Conservation (phyloP, 495 filamentous ascomycete species). For the Copromyces sp. region DNA sequence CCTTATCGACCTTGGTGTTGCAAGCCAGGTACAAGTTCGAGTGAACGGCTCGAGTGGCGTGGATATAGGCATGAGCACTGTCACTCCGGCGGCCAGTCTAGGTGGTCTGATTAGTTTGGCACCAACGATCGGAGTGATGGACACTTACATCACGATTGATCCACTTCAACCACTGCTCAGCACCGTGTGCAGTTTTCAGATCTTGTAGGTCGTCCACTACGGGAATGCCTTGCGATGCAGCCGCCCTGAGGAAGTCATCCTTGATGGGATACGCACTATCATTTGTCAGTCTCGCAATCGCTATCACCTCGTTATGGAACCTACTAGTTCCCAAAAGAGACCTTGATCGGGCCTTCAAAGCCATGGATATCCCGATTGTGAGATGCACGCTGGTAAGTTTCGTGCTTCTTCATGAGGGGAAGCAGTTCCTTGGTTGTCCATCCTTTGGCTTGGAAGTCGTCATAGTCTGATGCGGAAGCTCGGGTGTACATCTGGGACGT, state of each 20-base stretch:
- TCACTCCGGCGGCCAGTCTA: constrained; percentile 60
- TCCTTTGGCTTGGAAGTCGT: constrained; percentile 73
- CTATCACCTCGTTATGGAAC: constrained; percentile 4
- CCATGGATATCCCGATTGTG: constrained; percentile 71
- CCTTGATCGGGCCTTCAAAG: constrained; percentile 75
- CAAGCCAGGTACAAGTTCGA: constrained; percentile 64
- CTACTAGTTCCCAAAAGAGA: constrained; percentile 68
- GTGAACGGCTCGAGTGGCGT: constrained; percentile 55
- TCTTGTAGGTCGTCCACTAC: constrained; percentile 61
- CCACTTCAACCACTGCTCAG: constrained; percentile 57
- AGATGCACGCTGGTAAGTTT: constrained; percentile 69
- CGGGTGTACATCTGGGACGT: constrained; percentile 67
- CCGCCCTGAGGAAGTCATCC: constrained; percentile 73
- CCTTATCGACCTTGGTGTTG: constrained; percentile 75
- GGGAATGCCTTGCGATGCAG: constrained; percentile 67
- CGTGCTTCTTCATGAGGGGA: constrained; percentile 74
- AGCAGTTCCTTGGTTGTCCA: constrained; percentile 73
- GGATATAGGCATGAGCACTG: constrained; percentile 66
- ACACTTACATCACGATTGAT: constrained; percentile 53
- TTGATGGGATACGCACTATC: constrained; percentile 51
- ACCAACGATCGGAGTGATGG: constrained; percentile 1
- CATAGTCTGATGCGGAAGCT: constrained; percentile 72
- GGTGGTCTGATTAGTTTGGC: not conserved
- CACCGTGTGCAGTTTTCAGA: constrained; percentile 50
- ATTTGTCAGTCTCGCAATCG: not conserved